These are phyloP conservation scores for Mycena belliarum DNA, from an alignment of 768 basidiomycete species.

Conservation along the genomic window DNA sequence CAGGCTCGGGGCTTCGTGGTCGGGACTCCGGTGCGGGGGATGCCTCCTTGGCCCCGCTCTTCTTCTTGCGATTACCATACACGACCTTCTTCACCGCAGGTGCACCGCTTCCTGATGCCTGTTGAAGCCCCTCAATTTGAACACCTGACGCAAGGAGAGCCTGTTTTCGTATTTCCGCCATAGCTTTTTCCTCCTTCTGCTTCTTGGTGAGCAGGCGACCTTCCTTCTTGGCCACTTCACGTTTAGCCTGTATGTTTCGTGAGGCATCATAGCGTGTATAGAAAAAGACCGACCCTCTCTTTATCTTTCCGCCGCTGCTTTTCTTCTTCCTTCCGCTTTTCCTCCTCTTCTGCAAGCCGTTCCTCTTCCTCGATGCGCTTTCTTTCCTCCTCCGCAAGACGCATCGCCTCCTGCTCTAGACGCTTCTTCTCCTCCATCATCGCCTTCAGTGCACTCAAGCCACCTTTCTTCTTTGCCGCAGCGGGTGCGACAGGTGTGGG, in stretches of 20 bases:
- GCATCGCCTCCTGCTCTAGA: constrained; percentile 80
- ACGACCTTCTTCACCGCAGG: constrained; percentile 70
- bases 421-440: constrained; percentile 92
- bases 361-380: constrained; percentile 90
- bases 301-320: constrained; percentile 85
- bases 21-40: constrained; percentile 58
- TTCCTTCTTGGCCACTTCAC: constrained; percentile 89
- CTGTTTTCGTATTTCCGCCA: constrained; percentile 87
- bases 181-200: constrained; percentile 91
- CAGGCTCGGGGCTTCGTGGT: constrained; percentile 49
- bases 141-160: constrained; percentile 89
- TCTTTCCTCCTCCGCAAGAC: constrained; percentile 74
- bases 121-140: constrained; percentile 86
- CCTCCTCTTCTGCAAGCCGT: constrained; percentile 74
- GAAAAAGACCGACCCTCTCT: constrained; percentile 61
- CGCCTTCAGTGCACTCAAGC: constrained; percentile 81
- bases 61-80: constrained; percentile 86
- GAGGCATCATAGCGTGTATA: background rate
- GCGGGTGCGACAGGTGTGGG: constrained; percentile 35
- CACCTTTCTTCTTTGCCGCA: constrained; percentile 70
- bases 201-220: constrained; percentile 95
- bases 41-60: constrained; percentile 47
- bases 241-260: constrained; percentile 65
- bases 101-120: constrained; percentile 42
- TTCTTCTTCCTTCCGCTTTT: constrained; percentile 74